Base-by-base conservation (phyloP, 148 eudicot genomes). In the Silene latifolia region DNA sequence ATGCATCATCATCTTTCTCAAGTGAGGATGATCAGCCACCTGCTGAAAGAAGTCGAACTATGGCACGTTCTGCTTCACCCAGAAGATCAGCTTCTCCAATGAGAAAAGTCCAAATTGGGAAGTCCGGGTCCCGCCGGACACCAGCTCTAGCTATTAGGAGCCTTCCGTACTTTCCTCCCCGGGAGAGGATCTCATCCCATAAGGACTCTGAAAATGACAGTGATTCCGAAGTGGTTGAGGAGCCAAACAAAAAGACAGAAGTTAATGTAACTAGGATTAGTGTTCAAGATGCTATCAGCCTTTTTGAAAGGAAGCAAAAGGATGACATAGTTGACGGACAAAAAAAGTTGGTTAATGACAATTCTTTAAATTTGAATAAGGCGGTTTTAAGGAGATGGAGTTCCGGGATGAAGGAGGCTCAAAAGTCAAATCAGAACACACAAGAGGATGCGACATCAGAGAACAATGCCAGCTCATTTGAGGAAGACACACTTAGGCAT, bases 71-170 rank as follows among this genome's bases (percentile, higher is more conserved):
- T 73, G 96, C 97, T 65, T 84, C 99, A 42, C 99, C 99, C 25
- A 89, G 97, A 87, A 86, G 99, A 79, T 92, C 99, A 57, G 97
- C 99, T 57, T 95, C 99, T 77, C 97, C 99, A 15, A 90, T 95
- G 97, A 80, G 99, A 60, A 89, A 97, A 86, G 66, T 95, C 48
- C 97, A 95, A 85, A 89, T 95, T 48, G 99, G 99, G 58, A 89
- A 92, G 72, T 86, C 96, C 23, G 96, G 96, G 66, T 88, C 97
- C 27, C 93, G 90, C 23, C 87, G 94, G 67, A 78, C 96, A 19
- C 82, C 97, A 80, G 91, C 94, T 9, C 80, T 95, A 0, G 85
- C 96, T 67, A 92, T 95, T 70, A 92, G 87, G 80, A 90, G 91
- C 84, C 90, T 95, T 71, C 81, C 80, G 29, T 77, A 78, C 80